Base-by-base conservation (phyloP, 768 basidiomycete species). In the Termitomyces sp. region DNA sequence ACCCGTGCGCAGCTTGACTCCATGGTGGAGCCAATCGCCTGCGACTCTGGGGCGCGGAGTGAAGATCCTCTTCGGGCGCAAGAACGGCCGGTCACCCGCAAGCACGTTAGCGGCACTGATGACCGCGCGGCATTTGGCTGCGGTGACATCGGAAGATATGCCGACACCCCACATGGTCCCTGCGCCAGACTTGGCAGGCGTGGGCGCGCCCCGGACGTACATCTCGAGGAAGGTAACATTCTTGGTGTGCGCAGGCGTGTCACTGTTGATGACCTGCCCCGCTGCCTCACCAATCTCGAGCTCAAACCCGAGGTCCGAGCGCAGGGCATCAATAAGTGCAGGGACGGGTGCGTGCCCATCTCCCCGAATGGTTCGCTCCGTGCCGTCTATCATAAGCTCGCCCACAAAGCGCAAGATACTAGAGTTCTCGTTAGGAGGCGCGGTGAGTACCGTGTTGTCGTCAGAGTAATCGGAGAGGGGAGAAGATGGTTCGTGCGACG, bases 171-270 rank as follows among this genome's bases (percentile, higher is more conserved):
- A 92, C 76, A 60, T 55, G 39, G 63, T 65, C 45, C 66, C 68
- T n/a, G 58, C 61, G 22, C 82, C 88, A 18, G 87, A 86, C 61
- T 79, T 73, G 36, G 74, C 70, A 52, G 83, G 75, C 26, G 13
- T n/a, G 13, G 77, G 72, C 24, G 73, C 73, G 54, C 79, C 78
- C 22, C 77, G 70, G 2, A 77, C 72, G 60, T 85, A 78, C 62
- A 93, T 75, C 67, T 92, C 88, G 66, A 94, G 81, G 73, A 87
- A 92, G 5, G 88, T 88, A 7, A 85, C 90, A 2, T 87, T 85
- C 61, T 83, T 85, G 58, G 83, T 44, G 10, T 59, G 62, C 0
- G 62, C 47, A 28, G 62, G 60, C 22, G 50, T 63, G 9, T 67
- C 64, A 12, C 57, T 77, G 36, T 64, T 83, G 58, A 92, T 81